Evolutionary conservation across 2,329 filamentous ascomycete genomes (phyloP), one percentile per base, ranked within the genome.

Genomic region (Geosmithia flava): DNA sequence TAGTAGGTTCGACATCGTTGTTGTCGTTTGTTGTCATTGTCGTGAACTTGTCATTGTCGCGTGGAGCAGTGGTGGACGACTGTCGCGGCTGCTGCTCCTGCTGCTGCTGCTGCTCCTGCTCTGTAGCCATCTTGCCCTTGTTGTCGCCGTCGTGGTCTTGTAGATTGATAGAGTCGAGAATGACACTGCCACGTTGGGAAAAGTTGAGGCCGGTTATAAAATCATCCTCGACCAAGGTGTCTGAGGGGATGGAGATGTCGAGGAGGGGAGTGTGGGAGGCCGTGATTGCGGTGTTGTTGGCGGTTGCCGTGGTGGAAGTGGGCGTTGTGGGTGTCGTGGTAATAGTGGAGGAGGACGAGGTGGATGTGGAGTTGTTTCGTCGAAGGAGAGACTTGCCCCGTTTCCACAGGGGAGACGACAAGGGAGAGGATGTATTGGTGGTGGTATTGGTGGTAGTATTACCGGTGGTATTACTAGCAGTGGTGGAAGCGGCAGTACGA

Each of bases 111-210:
- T 49, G 44, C 46, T 11, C 29, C 48, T 23, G 41, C 44, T 49
- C 48, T 16, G 42, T 49, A 46, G 53, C 53, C 45, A 49, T 52
- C 53, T 52, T 52, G 52, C 8, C 20, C 7, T 42, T 20, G 17
- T 46, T 44, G 11, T 20, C 46, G 17, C 29, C 29, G 47, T 44
- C 47, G 41, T 44, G 19, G 29, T 10, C 30, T 5, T 29, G 11
- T 13, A 37, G 33, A 16, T 37, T 37, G 33, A 7, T 13, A 11
- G 33, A 5, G 33, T 37, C 70, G 58, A 81, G 70, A 70, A 83
- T 77, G 56, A 83, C 67, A 62, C 78, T 82, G 53, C 79, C 79
- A 55, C 79, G 70, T 52, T 80, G 79, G 49, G 78, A 81, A 58
- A 83, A 83, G 53, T 71, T 71, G 53, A 83, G 62, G 49, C 69